Percentiles rank a stretch among this genome's conserved stretches.
These are phyloP conservation scores for Miscanthus lutarioriparius DNA, from an alignment of 176 grass and related monocot genomes.

Conservation along the genomic window DNA sequence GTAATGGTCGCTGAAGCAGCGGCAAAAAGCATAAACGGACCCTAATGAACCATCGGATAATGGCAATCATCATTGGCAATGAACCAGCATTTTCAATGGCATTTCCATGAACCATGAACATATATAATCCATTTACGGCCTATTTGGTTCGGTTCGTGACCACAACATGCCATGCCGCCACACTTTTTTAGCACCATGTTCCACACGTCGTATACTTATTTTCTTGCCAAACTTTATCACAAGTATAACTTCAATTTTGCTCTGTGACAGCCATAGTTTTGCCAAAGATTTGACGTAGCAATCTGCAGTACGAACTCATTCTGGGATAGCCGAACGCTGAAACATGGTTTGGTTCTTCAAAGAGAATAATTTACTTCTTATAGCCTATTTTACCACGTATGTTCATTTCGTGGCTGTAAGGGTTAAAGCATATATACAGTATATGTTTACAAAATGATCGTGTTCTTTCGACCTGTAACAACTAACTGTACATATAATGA, in stretches of 20 bases:
- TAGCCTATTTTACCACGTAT: not conserved
- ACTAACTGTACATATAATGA: conserved; percentile 9
- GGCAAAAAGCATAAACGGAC: not conserved
- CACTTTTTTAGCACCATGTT: too few species aligned
- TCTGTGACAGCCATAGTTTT: too few species aligned
- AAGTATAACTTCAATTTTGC: too few species aligned
- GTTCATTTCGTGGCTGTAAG: not conserved
- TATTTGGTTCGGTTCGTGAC: too few species aligned
- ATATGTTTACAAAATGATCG: not conserved
- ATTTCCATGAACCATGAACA: not conserved
- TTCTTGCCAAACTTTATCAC: too few species aligned
- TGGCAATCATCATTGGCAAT: not conserved
- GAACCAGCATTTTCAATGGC: not conserved
- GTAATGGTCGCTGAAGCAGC: not conserved
- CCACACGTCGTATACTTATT: too few species aligned
- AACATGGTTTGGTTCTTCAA: not conserved
- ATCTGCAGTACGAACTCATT: not conserved
- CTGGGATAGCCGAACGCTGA: not conserved
- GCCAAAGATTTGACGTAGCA: too few species aligned
- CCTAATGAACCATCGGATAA: not conserved
- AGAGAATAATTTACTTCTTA: not conserved
- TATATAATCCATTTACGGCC: not conserved
- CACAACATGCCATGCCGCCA: too few species aligned
- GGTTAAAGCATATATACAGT: conserved; percentile 5
- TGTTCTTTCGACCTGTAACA: not conserved